Conservation (phyloP, 164 flowering plant genomes). For the Kingdonia uniflora region DNA sequence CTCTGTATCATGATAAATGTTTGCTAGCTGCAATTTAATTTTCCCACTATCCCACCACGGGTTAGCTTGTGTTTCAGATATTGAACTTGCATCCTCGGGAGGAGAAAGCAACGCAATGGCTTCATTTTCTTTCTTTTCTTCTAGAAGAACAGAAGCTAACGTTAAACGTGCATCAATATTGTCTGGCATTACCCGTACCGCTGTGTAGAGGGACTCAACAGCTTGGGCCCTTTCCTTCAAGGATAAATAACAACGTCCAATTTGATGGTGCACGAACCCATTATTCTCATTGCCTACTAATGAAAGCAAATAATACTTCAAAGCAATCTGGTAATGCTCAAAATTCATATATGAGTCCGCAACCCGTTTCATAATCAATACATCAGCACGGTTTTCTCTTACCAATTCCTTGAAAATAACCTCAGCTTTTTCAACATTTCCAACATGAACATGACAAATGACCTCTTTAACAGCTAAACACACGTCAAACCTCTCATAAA, state of each 20-base stretch:
- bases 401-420: not conserved
- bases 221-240: slow-evolving; percentile 36
- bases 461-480: too few relatives aligned
- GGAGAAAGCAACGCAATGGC: slow-evolving; percentile 63
- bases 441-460: not conserved
- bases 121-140: slow-evolving; percentile 59
- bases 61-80: slow-evolving; percentile 16
- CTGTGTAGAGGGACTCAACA: slow-evolving; percentile 42
- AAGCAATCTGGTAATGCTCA: too few relatives aligned
- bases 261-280: too few relatives aligned
- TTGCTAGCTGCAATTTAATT: slow-evolving; percentile 48
- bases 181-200: slow-evolving; percentile 26
- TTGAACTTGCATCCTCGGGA: slow-evolving; percentile 35
- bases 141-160: slow-evolving; percentile 58
- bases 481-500: not conserved
- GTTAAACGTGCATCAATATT: slow-evolving; percentile 48
- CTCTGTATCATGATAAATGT: slow-evolving; percentile 49
- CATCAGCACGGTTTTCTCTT: too few relatives aligned
- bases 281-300: too few relatives aligned
- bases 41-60: slow-evolving; percentile 66
- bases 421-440: not conserved
- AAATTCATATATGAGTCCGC: too few relatives aligned
- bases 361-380: not conserved
- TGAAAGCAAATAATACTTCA: too few relatives aligned
- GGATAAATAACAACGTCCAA: slow-evolving; percentile 24